A percentile compares a stretch with the other conserved stretches of the same genome.
These are phyloP conservation scores for Cercophora samala DNA, from an alignment of 495 filamentous ascomycete species.

Conservation along the genomic window DNA sequence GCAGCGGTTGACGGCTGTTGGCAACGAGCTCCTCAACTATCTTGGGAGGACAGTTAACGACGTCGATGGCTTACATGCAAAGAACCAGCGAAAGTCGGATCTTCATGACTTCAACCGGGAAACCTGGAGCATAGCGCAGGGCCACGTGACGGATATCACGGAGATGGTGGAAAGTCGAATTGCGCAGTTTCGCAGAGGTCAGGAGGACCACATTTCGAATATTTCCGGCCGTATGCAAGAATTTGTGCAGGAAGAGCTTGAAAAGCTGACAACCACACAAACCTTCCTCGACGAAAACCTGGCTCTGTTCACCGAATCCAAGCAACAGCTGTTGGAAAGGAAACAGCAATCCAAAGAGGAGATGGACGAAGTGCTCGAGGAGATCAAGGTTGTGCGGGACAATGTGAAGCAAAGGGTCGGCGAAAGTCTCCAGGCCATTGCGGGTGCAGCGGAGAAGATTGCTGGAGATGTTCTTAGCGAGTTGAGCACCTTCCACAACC, in stretches of 20 bases:
- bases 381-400: slow-evolving; percentile 83
- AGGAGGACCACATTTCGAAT: slow-evolving; percentile 61
- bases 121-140: slow-evolving; percentile 73
- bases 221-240: slow-evolving; percentile 66
- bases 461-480: slow-evolving; percentile 88
- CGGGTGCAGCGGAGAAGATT: slow-evolving; percentile 80
- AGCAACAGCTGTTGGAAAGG: slow-evolving; percentile 63
- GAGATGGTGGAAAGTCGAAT: slow-evolving; percentile 69
- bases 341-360: slow-evolving; percentile 71
- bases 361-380: slow-evolving; percentile 87
- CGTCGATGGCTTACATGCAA: slow-evolving; percentile 74
- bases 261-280: slow-evolving; percentile 62
- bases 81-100: slow-evolving; percentile 76
- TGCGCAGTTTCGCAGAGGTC: slow-evolving; percentile 62
- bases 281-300: slow-evolving; percentile 65
- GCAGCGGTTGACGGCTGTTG: slow-evolving; percentile 64
- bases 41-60: slow-evolving; percentile 73
- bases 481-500: slow-evolving; percentile 72
- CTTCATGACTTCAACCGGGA: slow-evolving; percentile 75
- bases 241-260: slow-evolving; percentile 70
- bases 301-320: slow-evolving; percentile 60
- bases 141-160: slow-evolving; percentile 70
- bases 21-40: slow-evolving; percentile 69
- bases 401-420: slow-evolving; percentile 83
- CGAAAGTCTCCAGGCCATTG: slow-evolving; percentile 78